Base-by-base conservation (phyloP, 345 rosid genomes). In the Sonneratia caseolaris region DNA sequence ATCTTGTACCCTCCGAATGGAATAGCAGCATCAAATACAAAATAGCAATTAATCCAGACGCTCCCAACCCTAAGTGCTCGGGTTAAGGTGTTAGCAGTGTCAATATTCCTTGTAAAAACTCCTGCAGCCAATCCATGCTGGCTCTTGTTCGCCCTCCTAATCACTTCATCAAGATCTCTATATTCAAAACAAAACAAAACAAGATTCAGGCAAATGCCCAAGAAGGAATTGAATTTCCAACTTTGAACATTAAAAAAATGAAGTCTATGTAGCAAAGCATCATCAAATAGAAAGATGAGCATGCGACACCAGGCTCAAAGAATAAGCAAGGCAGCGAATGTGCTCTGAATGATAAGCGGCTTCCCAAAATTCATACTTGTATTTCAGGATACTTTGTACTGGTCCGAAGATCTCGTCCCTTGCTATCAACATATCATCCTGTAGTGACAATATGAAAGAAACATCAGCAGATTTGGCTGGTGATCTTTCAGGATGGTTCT, bases 401-500 rank as follows among this genome's bases (percentile, higher is more conserved):
- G 99, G 99, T 35, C 99, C 99, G n/a, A 95, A 95, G 71, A 95
- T 95, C 83, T 95, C 99, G 13, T 95, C 99, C 68, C 71, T 79
- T 1, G 97, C 99, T 72, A 95, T 95, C 80, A 84, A 75, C 99
- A 92, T 95, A 70, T 89, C 87, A 73, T 95, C 99, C 99, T 94
- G 78, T 66, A 68, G 13, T 37, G 74, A 57, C 37, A 67, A 21
- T 36, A 48, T 45, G 4, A 21, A 69, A 7, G 3, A 36, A 53
- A 37, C 42, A 15, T 12, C 40, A 45, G 36, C 36, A 57, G 61
- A 35, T 49, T 37, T 37, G 4, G 1, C 12, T 70, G 45, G 13
- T 36, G 48, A 71, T 27, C 18, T 53, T 56, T 37, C 35, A 8
- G 18, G 19, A 35, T 9, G 37, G 38, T 62, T 62, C 5, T 4